Evolutionary conservation across 2,329 filamentous ascomycete species (phyloP).

Genomic region (Xylariaceae sp.): DNA sequence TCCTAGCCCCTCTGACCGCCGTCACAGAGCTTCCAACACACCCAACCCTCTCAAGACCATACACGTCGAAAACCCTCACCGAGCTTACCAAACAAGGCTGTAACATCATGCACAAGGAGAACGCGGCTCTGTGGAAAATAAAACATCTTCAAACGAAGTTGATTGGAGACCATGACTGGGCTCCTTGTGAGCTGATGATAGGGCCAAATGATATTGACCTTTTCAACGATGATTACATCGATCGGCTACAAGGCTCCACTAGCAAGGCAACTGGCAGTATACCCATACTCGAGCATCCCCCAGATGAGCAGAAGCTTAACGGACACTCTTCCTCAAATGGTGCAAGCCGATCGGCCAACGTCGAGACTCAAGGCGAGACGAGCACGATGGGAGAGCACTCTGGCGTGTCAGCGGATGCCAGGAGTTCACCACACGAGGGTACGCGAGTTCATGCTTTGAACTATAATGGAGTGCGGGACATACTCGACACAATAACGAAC

Average conservation of each 20-base stretch:
- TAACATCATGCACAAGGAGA: conserved; percentile 69
- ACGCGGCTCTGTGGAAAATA: conserved; percentile 64
- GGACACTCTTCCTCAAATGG: conserved; percentile 23
- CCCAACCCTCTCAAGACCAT: conserved; percentile 68
- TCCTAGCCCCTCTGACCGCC: conserved; percentile 69
- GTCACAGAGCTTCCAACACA: conserved; percentile 70
- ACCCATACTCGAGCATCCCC: conserved; percentile 22
- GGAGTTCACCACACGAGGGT: conserved; percentile 19
- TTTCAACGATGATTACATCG: conserved; percentile 45
- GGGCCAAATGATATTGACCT: conserved; percentile 51
- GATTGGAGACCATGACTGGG: conserved; percentile 68
- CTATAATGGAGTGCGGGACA: conserved; percentile 18
- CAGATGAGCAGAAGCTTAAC: conserved; percentile 19
- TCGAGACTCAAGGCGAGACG: conserved; percentile 12
- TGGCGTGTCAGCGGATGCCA: conserved; percentile 31
- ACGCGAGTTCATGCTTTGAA: conserved; percentile 17
- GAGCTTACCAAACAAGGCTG: conserved; percentile 65
- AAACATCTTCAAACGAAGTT: conserved; percentile 69
- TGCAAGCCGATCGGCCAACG: conserved; percentile 11
- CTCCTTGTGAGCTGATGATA: conserved; percentile 54
- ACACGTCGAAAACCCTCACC: conserved; percentile 66
- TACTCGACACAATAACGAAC: conserved; percentile 4
- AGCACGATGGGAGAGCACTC: conserved; percentile 18
- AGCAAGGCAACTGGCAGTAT: conserved; percentile 22
- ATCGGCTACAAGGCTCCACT: conserved; percentile 21